These are phyloP conservation scores for Penicillium sp. DNA, from an alignment of 2,329 filamentous ascomycete species.

Conservation along the genomic window DNA sequence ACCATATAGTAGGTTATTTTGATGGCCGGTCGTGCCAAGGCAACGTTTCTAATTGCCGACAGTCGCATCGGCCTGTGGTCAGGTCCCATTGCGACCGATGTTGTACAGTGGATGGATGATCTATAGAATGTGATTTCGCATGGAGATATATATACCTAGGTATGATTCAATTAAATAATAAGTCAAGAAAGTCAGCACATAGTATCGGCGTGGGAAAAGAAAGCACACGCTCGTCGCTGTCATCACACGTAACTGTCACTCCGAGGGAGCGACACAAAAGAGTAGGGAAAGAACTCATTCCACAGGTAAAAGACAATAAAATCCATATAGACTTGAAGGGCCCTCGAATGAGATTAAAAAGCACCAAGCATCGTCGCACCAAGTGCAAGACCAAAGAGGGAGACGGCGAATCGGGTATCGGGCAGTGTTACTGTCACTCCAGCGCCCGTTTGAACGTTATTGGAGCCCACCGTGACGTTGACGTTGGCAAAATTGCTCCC, in stretches of 20 bases:
- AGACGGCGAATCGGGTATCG: constrained; percentile 4
- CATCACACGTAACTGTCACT: constrained; percentile 27
- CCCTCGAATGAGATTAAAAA: constrained; percentile 6
- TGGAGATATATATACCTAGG: too few relatives aligned
- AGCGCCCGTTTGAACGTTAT: constrained; percentile 10
- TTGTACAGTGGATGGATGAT: too few relatives aligned
- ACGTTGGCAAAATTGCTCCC: constrained; percentile 55
- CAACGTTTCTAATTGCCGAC: too few relatives aligned
- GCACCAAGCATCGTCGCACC: constrained; percentile 6
- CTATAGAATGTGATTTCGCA: too few relatives aligned
- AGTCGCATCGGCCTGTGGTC: too few relatives aligned
- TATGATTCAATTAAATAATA: constrained; percentile 10
- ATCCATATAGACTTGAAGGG: not conserved
- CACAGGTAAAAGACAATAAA: constrained; percentile 3
- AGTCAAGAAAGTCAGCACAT: constrained; percentile 3
- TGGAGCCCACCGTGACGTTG: constrained; percentile 39
- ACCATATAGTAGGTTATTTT: too few relatives aligned
- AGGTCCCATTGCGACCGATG: too few relatives aligned
- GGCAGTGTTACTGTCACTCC: constrained; percentile 7
- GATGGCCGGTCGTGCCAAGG: too few relatives aligned
- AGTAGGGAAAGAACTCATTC: constrained; percentile 2
- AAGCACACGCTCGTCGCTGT: constrained; percentile 25
- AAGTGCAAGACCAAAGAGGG: constrained; percentile 9
- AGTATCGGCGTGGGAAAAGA: too few relatives aligned
- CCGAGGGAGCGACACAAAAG: constrained; percentile 9